Percentiles rank a stretch among this genome's conserved stretches.
phyloP scores from a whole-genome alignment of 768 basidiomycete species.

The Russula brevipes region DNA sequence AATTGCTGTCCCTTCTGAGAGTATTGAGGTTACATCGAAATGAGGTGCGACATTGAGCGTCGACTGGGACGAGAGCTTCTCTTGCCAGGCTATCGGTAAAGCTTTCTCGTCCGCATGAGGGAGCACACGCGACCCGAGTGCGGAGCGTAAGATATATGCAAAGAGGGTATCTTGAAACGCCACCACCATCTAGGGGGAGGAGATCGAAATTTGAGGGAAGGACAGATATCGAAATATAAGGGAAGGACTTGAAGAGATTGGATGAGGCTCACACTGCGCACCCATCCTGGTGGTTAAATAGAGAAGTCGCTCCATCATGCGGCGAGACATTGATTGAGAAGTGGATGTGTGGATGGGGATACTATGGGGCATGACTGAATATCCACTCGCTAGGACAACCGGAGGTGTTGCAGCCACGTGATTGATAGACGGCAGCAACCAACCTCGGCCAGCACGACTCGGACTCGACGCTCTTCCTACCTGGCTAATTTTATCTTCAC shows the following conservation, averaged over 20 bases:
- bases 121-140: constrained; percentile 27
- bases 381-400: no score
- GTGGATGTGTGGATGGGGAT: no score
- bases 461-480: no score
- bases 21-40: neutral
- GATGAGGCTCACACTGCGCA: neutral
- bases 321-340: no score
- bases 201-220: no score
- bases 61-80: constrained; percentile 5
- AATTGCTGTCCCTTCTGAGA: neutral
- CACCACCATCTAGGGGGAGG: constrained; percentile 13
- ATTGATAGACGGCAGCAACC: no score
- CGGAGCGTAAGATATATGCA: constrained; percentile 31
- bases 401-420: no score
- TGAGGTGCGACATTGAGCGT: neutral
- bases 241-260: neutral
- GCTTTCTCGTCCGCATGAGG: constrained; percentile 24
- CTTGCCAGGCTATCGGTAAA: constrained; percentile 21
- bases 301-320: neutral
- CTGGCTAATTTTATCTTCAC: no score
- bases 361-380: no score
- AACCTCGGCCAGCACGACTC: no score
- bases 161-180: constrained; percentile 31
- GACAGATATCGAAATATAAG: neutral
- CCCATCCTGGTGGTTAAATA: constrained; percentile 13